Evolutionary conservation across 257 asterid species (phyloP), one percentile per base, ranked within the genome.

Genomic region (Paulownia fortunei): DNA sequence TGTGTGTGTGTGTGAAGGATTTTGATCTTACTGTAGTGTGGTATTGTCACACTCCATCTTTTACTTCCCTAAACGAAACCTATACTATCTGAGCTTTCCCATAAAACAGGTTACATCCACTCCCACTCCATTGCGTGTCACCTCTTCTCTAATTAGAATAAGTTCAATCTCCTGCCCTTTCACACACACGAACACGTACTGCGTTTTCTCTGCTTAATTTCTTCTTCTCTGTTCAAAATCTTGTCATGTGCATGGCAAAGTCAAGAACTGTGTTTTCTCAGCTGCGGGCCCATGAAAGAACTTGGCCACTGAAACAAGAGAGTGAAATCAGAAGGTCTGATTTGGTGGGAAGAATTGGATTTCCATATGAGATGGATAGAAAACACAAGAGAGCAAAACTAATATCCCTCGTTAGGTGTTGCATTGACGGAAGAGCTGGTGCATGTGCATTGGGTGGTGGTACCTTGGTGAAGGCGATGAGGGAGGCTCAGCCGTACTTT

Each of bases 401-500:
- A 32, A 19, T n/a, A n/a, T 34, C 66, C 37, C 16, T 24, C 6
- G 9, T 13, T 16, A 72, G 54, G 76, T 55, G 66, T 9, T 70
- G 64, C 62, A 49, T 4, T n/a, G 64, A 11, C 30, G 49, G 18
- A n/a, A 3, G 32, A 0, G 46, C 11, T 7, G 4, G n/a, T n/a
- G n/a, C n/a, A n/a, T n/a, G 63, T 27, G 82, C 39, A 0, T 19
- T 3, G 12, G 36, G 63, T 18, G 73, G 71, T 59, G 36, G 59
- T 65, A 63, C 61, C 32, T 79, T 82, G 76, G 91, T 80, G 84
- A 86, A 82, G 82, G 85, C 76, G 81, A 85, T 82, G 92, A 87
- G 91, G 84, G 91, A 84, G 82, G 88, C 83, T 59, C 89, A 86
- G 83, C 90, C 96, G 8, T 86, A 86, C 80, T 54, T 76, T n/a